These are phyloP conservation scores for Escallonia rubra DNA, from an alignment of 129 eudicot genomes.

Conservation along the genomic window DNA sequence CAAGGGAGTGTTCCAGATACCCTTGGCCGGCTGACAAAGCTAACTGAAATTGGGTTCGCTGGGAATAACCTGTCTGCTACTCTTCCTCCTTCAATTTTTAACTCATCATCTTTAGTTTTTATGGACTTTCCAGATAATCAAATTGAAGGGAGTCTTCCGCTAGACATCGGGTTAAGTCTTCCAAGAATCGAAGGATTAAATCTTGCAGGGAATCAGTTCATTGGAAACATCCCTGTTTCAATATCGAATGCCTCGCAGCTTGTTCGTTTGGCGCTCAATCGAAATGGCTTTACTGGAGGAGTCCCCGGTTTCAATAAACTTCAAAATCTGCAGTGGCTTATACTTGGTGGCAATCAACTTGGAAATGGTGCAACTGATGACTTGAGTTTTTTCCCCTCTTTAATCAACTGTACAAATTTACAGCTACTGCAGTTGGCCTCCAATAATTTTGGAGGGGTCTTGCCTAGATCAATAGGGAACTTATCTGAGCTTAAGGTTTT, in stretches of 20 bases:
- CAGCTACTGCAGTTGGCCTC: not conserved
- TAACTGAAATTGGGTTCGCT: not conserved
- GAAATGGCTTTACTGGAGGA: conserved; percentile 34
- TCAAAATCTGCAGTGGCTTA: not conserved
- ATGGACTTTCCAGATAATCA: not conserved
- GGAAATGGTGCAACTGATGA: not conserved
- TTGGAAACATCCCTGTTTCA: conserved; percentile 8
- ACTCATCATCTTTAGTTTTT: not conserved
- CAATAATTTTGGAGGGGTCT: conserved; percentile 12
- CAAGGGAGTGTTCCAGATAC: conserved; percentile 7
- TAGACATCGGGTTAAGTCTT: not conserved
- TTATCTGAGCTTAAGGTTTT: not conserved
- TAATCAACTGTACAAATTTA: conserved; percentile 16
- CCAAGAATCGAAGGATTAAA: not conserved
- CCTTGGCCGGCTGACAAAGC: not conserved
- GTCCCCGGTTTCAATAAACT: not conserved
- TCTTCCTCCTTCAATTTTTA: conserved; percentile 13
- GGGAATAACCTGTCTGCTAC: conserved; percentile 3
- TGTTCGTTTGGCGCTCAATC: conserved; percentile 7
- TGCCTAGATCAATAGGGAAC: conserved; percentile 20
- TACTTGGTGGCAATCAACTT: not conserved
- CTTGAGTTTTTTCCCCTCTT: not conserved
- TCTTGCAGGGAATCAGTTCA: not conserved
- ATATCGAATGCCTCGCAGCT: conserved; percentile 19
- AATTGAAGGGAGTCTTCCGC: conserved; percentile 9